phyloP scores from a whole-genome alignment of 371 early-diverging fungal species.

The Quaeritorhiza haematococci region DNA sequence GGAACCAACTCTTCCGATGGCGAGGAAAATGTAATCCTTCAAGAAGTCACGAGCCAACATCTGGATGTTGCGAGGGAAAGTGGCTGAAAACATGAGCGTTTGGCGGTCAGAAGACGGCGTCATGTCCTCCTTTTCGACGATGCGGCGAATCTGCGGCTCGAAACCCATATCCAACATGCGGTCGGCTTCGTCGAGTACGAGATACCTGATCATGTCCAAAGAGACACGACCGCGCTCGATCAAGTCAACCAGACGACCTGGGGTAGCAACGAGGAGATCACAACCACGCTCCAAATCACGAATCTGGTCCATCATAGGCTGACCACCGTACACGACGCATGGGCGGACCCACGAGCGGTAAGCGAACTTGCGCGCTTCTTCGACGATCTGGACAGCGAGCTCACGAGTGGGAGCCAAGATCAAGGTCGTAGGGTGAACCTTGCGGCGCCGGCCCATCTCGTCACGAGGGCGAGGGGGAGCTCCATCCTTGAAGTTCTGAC shows the following conservation, averaged over 20 bases:
- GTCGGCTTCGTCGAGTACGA: slow-evolving; percentile 99
- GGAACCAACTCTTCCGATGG: slow-evolving; percentile 93
- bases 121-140: slow-evolving; percentile 95
- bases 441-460: slow-evolving; percentile 20
- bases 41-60: slow-evolving; percentile 90
- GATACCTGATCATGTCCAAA: slow-evolving; percentile 69
- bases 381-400: slow-evolving; percentile 86
- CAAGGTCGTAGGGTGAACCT: slow-evolving; percentile 36
- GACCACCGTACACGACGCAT: slow-evolving; percentile 57
- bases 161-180: slow-evolving; percentile 99
- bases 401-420: slow-evolving; percentile 85
- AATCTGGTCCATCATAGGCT: slow-evolving; percentile 42
- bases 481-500: slow-evolving; percentile 47
- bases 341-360: slow-evolving; percentile 60
- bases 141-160: slow-evolving; percentile 96
- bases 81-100: slow-evolving; percentile 97
- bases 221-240: slow-evolving; percentile 87
- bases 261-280: slow-evolving; percentile 82
- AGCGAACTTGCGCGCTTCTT: slow-evolving; percentile 74
- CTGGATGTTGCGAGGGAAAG: slow-evolving; percentile 95
- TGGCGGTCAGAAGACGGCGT: slow-evolving; percentile 76
- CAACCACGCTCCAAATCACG: slow-evolving; percentile 48
- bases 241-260: slow-evolving; percentile 95
- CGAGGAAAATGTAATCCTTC: slow-evolving; percentile 86
- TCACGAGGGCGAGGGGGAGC: slow-evolving; percentile 19